Base-by-base conservation (phyloP, 768 basidiomycete species). In the Hericium coralloides region DNA sequence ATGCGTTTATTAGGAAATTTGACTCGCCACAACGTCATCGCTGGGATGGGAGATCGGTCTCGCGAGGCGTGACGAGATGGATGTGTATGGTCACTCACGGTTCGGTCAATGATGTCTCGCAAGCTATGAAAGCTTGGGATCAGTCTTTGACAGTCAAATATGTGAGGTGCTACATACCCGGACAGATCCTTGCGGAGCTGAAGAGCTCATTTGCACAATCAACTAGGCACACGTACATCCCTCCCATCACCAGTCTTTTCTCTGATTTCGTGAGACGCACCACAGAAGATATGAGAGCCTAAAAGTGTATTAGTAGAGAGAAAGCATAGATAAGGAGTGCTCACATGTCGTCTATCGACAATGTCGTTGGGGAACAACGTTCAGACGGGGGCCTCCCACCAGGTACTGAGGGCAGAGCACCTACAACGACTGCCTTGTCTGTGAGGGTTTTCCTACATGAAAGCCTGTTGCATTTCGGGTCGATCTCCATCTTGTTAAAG, bases 231-330 rank as follows among this genome's bases (percentile, higher is more conserved):
- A 23, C 26, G 37, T 20, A 38, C 37, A 26, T 43, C 18, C 61
- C 10, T 48, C 38, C 38, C 38, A 43, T 39, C 51, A 41, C 36
- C 15, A 7, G 18, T 45, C 39, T 22, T 25, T 9, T 25, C 23
- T 38, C 50, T 38, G 20, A 14, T 12, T 45, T 18, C 53, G 47
- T 55, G 26, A 18, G 15, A 50, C 26, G 52, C 69, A 87, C 89
- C 77, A 67, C 89, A 92, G 67, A 92, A 92, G 70, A 92, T 90
- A 74, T 91, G 89, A 55, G 89, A 90, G 72, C 89, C 89, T 90
- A 55, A 23, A 60, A 52, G 22, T 25, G 31, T 0, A 55, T 48
- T 38, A 60, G 18, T 37, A 12, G 10, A 26, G 39, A 37, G 37
- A 45, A 5, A 12, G 38, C 20, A 25, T 25, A 9, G 10, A 50